Percentiles rank a stretch among this genome's conserved stretches.
These are phyloP conservation scores for Sporothrix curviconia DNA, from an alignment of 2,329 filamentous ascomycete genomes.

Conservation along the genomic window DNA sequence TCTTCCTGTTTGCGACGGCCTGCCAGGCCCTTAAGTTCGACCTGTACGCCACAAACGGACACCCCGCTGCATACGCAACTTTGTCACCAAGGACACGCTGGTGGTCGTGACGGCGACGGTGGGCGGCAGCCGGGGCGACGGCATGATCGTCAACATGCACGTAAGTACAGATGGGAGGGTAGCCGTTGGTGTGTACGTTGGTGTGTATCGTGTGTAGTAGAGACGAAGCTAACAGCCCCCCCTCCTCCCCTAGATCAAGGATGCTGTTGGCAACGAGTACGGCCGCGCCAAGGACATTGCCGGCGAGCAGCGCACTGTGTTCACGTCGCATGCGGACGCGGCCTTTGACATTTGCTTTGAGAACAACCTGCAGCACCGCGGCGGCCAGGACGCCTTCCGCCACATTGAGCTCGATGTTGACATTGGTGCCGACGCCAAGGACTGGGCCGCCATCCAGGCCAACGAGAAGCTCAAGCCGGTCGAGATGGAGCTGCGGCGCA, in stretches of 20 bases:
- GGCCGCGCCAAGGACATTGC: constrained; percentile 83
- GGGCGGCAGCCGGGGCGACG: constrained; percentile 80
- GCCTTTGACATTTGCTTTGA: constrained; percentile 97
- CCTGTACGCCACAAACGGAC: constrained; percentile 59
- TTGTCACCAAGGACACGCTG: constrained; percentile 82
- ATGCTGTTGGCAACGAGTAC: constrained; percentile 94
- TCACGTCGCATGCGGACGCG: constrained; percentile 85
- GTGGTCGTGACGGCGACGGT: constrained; percentile 92
- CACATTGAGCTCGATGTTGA: constrained; percentile 89
- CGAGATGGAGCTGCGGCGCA: constrained; percentile 85
- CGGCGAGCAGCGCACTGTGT: constrained; percentile 87
- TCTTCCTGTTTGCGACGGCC: constrained; percentile 49
- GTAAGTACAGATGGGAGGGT: constrained; percentile 57
- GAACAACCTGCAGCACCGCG: constrained; percentile 56
- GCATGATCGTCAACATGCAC: constrained; percentile 89
- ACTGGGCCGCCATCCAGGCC: constrained; percentile 94
- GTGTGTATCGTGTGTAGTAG: too few species aligned
- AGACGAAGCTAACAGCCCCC: not conserved
- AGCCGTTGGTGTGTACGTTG: too few species aligned
- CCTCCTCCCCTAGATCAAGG: constrained; percentile 63
- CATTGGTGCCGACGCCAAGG: constrained; percentile 93
- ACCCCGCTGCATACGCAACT: constrained; percentile 94
- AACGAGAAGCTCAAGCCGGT: constrained; percentile 97
- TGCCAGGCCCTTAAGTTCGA: constrained; percentile 85
- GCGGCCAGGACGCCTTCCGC: constrained; percentile 50